phyloP scores from a whole-genome alignment of 148 eudicot genomes.

The Arctostaphylos glauca region DNA sequence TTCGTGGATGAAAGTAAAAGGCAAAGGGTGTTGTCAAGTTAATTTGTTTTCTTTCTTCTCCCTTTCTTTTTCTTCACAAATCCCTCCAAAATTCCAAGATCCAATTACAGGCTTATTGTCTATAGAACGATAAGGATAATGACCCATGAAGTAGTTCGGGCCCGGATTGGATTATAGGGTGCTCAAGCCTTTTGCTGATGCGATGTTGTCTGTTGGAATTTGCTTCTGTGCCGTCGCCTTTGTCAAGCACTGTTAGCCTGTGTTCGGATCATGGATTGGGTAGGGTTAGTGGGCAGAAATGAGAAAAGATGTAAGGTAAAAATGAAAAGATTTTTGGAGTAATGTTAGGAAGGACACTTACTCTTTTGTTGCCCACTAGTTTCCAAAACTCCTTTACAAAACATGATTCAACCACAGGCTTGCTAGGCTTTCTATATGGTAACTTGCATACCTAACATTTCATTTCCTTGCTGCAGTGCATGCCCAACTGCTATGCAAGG shows the following conservation, averaged over 20 bases:
- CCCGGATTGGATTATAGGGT: not conserved
- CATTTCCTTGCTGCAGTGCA: constrained; percentile 55
- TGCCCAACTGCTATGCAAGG: constrained; percentile 97
- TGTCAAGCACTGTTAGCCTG: not conserved
- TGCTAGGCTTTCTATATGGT: not conserved
- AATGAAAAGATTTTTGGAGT: not conserved
- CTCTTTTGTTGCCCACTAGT: not conserved
- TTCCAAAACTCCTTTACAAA: not conserved
- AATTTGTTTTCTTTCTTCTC: not conserved
- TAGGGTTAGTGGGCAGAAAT: not conserved
- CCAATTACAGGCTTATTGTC: not conserved
- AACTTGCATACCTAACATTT: not conserved
- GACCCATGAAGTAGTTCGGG: not conserved
- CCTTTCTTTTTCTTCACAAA: not conserved
- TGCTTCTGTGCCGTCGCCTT: not conserved
- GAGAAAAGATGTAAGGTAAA: not conserved
- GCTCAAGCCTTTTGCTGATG: not conserved
- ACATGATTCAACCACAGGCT: not conserved
- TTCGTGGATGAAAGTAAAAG: not conserved
- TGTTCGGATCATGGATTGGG: not conserved
- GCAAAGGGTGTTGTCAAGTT: not conserved
- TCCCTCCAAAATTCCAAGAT: not conserved
- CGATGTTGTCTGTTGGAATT: not conserved
- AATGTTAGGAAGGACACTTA: not conserved
- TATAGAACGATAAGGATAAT: not conserved